Percentiles rank a stretch among this genome's conserved stretches.
Conservation (phyloP, 139 green algal genomes). For the Volvox reticuliferus region DNA sequence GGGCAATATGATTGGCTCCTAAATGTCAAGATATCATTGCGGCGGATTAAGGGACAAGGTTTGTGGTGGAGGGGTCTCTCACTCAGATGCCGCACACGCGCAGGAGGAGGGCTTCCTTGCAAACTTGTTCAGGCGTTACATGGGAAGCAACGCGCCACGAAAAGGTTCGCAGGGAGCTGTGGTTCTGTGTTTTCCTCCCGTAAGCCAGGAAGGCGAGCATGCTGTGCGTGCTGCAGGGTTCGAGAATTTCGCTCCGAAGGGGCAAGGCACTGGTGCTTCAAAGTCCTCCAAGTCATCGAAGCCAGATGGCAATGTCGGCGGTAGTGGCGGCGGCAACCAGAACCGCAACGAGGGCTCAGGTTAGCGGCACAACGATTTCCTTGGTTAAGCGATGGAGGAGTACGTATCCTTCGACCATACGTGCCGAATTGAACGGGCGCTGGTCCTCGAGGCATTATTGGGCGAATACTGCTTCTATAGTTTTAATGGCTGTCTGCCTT, state of each 20-base stretch:
- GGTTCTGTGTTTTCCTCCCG: not conserved
- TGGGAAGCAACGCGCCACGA: slow-evolving; percentile 36
- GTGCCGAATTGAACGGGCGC: too few relatives aligned
- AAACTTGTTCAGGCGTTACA: slow-evolving; percentile 14
- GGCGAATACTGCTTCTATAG: too few relatives aligned
- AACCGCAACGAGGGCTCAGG: slow-evolving; percentile 18
- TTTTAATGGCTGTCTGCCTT: too few relatives aligned
- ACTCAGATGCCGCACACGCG: not conserved
- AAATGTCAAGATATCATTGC: not conserved
- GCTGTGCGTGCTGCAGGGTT: slow-evolving; percentile 56
- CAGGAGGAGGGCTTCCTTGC: slow-evolving; percentile 44
- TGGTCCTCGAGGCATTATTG: too few relatives aligned
- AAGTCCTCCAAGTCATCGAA: slow-evolving; percentile 11
- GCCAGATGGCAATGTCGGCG: not conserved
- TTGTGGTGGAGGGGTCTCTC: not conserved
- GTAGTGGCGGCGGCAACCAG: slow-evolving; percentile 4
- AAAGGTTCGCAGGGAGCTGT: slow-evolving; percentile 14
- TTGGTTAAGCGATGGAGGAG: too few relatives aligned
- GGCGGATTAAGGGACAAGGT: not conserved
- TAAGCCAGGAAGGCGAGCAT: not conserved
- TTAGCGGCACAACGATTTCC: not conserved
- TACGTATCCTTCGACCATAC: too few relatives aligned
- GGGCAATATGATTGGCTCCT: not conserved
- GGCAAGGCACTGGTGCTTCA: slow-evolving; percentile 3
- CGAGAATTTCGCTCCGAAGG: slow-evolving; percentile 67